Percentiles rank a stretch among this genome's conserved stretches.
Conservation (phyloP, 2,329 filamentous ascomycete species). For the Colletotrichum musicola region DNA sequence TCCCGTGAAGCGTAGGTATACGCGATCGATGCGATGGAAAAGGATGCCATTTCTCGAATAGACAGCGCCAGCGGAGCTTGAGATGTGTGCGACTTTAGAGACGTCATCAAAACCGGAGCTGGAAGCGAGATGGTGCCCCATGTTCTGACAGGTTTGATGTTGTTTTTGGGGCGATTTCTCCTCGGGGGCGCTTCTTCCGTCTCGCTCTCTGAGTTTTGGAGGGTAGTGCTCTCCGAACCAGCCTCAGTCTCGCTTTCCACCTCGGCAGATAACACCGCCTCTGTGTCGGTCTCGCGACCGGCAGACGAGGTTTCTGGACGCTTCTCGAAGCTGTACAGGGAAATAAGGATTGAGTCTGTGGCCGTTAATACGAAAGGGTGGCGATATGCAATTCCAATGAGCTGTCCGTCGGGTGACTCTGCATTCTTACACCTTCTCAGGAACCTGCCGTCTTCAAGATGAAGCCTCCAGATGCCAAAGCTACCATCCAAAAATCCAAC, state of each 20-base stretch:
- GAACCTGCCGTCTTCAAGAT: constrained; percentile 59
- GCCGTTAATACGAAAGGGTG: constrained; percentile 85
- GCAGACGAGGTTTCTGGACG: neutral
- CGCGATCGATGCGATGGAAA: constrained; percentile 84
- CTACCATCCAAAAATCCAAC: constrained; percentile 80
- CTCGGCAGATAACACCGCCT: neutral
- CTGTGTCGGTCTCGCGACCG: neutral
- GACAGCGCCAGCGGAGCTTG: constrained; percentile 85
- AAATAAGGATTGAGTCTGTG: constrained; percentile 79
- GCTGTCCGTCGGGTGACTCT: constrained; percentile 71
- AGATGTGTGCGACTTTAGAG: constrained; percentile 83
- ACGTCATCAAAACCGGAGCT: constrained; percentile 75
- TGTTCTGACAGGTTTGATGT: neutral
- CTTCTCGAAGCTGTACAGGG: constrained; percentile 76
- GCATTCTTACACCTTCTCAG: constrained; percentile 68
- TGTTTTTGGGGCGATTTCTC: neutral
- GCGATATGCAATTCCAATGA: constrained; percentile 78
- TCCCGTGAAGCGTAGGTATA: constrained; percentile 84
- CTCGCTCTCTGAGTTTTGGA: constrained; percentile 25
- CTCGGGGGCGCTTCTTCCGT: neutral
- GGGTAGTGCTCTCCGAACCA: constrained; percentile 21
- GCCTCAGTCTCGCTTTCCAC: constrained; percentile 5
- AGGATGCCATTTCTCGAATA: constrained; percentile 74
- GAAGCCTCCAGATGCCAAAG: constrained; percentile 77
- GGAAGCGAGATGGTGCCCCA: constrained; percentile 35